These are phyloP conservation scores for Sclerotinia borealis DNA, from an alignment of 2,329 filamentous ascomycete species.

Conservation along the genomic window DNA sequence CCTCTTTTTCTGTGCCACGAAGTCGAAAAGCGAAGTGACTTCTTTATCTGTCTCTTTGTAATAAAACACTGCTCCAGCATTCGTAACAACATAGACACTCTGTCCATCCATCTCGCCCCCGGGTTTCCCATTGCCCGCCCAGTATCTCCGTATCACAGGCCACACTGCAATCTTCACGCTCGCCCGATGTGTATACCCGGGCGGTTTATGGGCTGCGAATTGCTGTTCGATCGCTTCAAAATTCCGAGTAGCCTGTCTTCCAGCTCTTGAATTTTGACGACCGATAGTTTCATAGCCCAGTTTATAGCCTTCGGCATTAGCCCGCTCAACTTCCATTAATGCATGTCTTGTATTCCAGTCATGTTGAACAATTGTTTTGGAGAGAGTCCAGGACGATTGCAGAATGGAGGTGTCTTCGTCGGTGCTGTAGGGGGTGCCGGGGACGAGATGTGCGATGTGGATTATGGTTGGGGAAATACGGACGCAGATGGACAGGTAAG, in stretches of 20 bases:
- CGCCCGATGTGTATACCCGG: slow-evolving; percentile 10
- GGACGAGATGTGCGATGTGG: slow-evolving; percentile 16
- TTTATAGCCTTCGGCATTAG: neutral
- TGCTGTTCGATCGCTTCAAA: neutral
- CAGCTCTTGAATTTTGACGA: neutral
- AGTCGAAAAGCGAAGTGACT: neutral
- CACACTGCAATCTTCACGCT: slow-evolving; percentile 21
- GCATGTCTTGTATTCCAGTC: neutral
- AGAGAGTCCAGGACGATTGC: slow-evolving; percentile 7
- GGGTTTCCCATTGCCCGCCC: slow-evolving; percentile 16
- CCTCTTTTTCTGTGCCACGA: neutral
- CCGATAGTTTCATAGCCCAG: neutral
- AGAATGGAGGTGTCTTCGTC: slow-evolving; percentile 20
- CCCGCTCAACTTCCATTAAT: neutral
- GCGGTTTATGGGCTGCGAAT: neutral
- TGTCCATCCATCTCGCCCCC: slow-evolving; percentile 13
- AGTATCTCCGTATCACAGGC: slow-evolving; percentile 22
- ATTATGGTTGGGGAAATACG: slow-evolving; percentile 26
- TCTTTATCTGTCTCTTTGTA: slow-evolving; percentile 12
- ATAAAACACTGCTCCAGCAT: slow-evolving; percentile 19
- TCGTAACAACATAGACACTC: slow-evolving; percentile 17
- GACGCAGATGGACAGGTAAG: slow-evolving; percentile 23
- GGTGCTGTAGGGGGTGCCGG: slow-evolving; percentile 17
- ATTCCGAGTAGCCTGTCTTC: neutral
- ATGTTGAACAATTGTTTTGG: slow-evolving; percentile 13